These are phyloP conservation scores for Lentinula boryana DNA, from an alignment of 768 basidiomycete species.

Conservation along the genomic window DNA sequence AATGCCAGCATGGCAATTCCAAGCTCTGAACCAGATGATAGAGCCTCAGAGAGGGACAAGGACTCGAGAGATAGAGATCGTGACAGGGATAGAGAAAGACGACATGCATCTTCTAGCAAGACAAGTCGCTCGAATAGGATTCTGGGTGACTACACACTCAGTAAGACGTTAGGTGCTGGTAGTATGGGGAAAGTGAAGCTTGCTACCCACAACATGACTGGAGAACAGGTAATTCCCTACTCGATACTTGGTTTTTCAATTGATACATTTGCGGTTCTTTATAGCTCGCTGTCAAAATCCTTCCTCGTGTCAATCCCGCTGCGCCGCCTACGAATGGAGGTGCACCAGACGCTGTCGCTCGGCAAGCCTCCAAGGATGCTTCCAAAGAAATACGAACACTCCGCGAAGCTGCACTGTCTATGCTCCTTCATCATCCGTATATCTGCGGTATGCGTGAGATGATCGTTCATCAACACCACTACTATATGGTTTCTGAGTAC, in stretches of 20 bases:
- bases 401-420: conserved; percentile 90
- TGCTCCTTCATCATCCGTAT: conserved; percentile 97
- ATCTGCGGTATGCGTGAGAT: conserved; percentile 99
- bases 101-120: conserved; percentile 11
- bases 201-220: conserved; percentile 80
- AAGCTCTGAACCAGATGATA: conserved; percentile 22
- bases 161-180: conserved; percentile 95
- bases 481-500: conserved; percentile 99
- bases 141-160: conserved; percentile 91
- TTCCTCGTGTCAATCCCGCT: conserved; percentile 76
- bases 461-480: conserved; percentile 96
- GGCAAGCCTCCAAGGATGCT: conserved; percentile 82
- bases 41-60: conserved; percentile 14
- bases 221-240: conserved; percentile 72
- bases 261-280: conserved; percentile 3
- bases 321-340: conserved; percentile 43
- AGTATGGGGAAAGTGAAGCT: conserved; percentile 99
- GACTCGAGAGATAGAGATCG: conserved; percentile 18
- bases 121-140: conserved; percentile 47
- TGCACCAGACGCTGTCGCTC: conserved; percentile 53
- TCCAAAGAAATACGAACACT: conserved; percentile 96
- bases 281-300: conserved; percentile 97
- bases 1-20: conserved; percentile 12
- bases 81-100: conserved; percentile 20
- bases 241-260: conserved; percentile 8